Evolutionary conservation across 108 stramenopile genomes (phyloP).

Genomic region (Nannochloropsis gaditana): DNA sequence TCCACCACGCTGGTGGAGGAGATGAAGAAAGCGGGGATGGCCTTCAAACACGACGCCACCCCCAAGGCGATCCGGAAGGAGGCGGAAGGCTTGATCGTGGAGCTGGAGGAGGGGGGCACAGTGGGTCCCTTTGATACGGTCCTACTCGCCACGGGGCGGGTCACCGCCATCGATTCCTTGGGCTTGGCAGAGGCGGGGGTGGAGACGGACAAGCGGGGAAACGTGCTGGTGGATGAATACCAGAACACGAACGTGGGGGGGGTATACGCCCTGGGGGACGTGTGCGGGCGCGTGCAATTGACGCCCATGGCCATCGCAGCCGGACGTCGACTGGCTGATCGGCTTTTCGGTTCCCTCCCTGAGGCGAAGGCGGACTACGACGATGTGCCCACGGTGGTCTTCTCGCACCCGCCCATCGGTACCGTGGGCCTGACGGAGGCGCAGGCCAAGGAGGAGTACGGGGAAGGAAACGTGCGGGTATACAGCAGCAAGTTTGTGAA

Average conservation of each 20-base stretch:
- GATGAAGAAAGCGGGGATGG: constrained; percentile 65
- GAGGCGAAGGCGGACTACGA: constrained; percentile 67
- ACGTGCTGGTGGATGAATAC: constrained; percentile 68
- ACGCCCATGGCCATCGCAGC: constrained; percentile 83
- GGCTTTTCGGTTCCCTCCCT: constrained; percentile 63
- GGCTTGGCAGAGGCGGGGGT: constrained; percentile 63
- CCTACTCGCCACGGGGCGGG: constrained; percentile 73
- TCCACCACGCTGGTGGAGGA: constrained; percentile 60
- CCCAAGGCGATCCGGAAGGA: constrained; percentile 52
- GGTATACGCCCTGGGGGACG: constrained; percentile 74
- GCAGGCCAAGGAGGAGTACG: constrained; percentile 74
- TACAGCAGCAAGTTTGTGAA: constrained; percentile 84
- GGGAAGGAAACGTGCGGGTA: constrained; percentile 74
- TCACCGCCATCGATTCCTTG: constrained; percentile 61
- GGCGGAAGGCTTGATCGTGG: constrained; percentile 54
- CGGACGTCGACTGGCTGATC: constrained; percentile 70
- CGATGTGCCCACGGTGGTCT: constrained; percentile 77
- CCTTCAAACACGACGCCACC: constrained; percentile 57
- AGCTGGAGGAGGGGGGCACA: constrained; percentile 44
- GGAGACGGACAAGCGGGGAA: constrained; percentile 54
- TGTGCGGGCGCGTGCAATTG: constrained; percentile 68
- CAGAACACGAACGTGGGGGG: constrained; percentile 60
- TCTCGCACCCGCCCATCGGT: constrained; percentile 69
- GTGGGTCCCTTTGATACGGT: constrained; percentile 60
- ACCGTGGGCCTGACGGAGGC: constrained; percentile 71